Evolutionary conservation across 2,329 filamentous ascomycete species (phyloP), one percentile per base, ranked within the genome.

Genomic region (Fusarium decemcellulare): DNA sequence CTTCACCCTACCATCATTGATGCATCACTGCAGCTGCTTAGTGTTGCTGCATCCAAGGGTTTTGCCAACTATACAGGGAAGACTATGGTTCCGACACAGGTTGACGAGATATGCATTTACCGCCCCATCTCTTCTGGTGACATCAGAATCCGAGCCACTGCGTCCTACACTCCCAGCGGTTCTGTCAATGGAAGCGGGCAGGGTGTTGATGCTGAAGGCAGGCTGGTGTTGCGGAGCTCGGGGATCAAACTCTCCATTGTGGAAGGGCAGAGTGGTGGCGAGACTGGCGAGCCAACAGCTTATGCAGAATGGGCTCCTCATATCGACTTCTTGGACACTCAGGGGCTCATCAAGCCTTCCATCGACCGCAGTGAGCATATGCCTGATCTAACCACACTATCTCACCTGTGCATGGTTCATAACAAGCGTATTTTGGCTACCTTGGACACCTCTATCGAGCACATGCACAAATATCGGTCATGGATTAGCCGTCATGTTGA

Each of bases 1-100:
- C 67, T 83, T n/a, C 82, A 84, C 53, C 82, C 82, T 0, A 74
- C 74, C 5, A 77, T 76, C 50, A 74, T 83, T 18, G 81, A 83
- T 57, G 65, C 72, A 11, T 74, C 71, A 48, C 52, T 81, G 18
- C 79, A 81, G 47, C 66, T 78, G 4, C 62, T 74, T 16, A 72
- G 76, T 48, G 60, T 76, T 5, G 73, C 76, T 11, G 57, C 65
- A 11, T 59, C 62, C 2, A 65, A 65, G 18, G 75, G 74, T 4
- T 60, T 75, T 6, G 67, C 62, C 4, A 65, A 68, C 32, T 23
- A 23, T 23, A 5, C 23, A 23, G 23, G 5, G 23, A 71, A 72
- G 30, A 67, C 72, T 44, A 50, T 64, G 2, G 70, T 77, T 1
- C 76, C 77, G 12, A 76, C 76, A 1, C 62, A 65, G 15, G 39